Base-by-base conservation (phyloP, 192 early-diverging fungal species). In the Rhizophagus prolifer region DNA sequence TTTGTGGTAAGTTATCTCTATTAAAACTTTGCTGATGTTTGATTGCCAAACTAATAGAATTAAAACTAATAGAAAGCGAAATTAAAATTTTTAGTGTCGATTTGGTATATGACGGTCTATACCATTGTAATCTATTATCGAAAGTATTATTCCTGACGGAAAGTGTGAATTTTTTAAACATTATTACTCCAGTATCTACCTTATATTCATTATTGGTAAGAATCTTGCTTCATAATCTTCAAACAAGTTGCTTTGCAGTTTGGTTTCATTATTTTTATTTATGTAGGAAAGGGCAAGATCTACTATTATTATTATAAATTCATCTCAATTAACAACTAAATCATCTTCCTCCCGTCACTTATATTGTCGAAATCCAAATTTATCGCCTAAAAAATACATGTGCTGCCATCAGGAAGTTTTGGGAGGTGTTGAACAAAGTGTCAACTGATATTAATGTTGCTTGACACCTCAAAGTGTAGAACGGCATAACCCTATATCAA, bases 131-230 rank as follows among this genome's bases (percentile, higher is more conserved):
- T 4, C 25, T 13, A 58, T 31, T 71, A 58, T 71, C 70, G 0
- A 25, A 71, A 71, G 0, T 71, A 25, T 28, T 71, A 28, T 2
- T 71, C 2, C 70, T 3, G 12, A 71, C 25, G 50, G 70, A 71
- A 25, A 71, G 21, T 54, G 69, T 8, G 4, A 71, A 71, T 71
- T 71, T 71, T 70, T 28, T 71, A 30, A 71, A 71, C 47, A 71
- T 71, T 0, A 54, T 71, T 23, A 71, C 46, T 12, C 26, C 30
- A 28, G 23, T 71, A 54, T 71, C 69, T 71, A 71, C 69, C 0
- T 2, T 71, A 54, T 71, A 71, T 71, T 71, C 44, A 54, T 71
- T 70, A 70, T 30, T 54, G 69, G 46, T 70, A 71, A 54, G 69
- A 44, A 69, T 7, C 10, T 54, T 71, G 9, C n/a, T 70, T 70